Evolutionary conservation across 331 rosid species (phyloP), one percentile per base, ranked within the genome.

Genomic region (Malus hybrid): DNA sequence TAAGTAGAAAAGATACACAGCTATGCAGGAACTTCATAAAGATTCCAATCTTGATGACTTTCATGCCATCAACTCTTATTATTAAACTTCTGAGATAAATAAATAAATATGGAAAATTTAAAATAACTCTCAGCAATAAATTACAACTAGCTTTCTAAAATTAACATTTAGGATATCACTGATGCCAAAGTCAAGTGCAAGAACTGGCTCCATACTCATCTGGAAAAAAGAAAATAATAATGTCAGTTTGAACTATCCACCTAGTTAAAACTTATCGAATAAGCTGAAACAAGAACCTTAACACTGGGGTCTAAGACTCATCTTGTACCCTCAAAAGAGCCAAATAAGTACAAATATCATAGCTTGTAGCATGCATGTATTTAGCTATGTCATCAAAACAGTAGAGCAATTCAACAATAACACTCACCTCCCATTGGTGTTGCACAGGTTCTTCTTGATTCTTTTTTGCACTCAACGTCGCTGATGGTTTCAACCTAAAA

Each of bases 181-280:
- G 76, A 90, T 91, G 78, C 91, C 83, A 83, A 90, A 94, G 85
- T 90, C 97, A 84, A 92, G 84, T 24, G 91, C 96, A 29, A 94
- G 97, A 80, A 90, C 97, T 31, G 88, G 90, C 82, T 92, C 97
- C 71, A 71, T 74, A 79, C 90, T 96, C 86, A 85, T 86, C 99
- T 92, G 91, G 87, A 83, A 33, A 66, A 56, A 82, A 33, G 15
- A 80, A 50, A 75, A 63, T 66, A 7, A 39, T 27, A 75, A 19
- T 33, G 31, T 78, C 78, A 79, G 63, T 73, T 76, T 73, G 48
- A 78, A 55, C 34, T 28, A 42, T 11, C 9, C 29, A 54, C 34
- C 29, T 7, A 19, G 29, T 32, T 67, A 31, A 32, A 63, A 62
- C 52, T 29, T 55, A 62, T 6, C 22, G 28, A 15, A 69, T 16